phyloP scores from a whole-genome alignment of 192 early-diverging fungal genomes.

The Linnemannia schmuckeri region DNA sequence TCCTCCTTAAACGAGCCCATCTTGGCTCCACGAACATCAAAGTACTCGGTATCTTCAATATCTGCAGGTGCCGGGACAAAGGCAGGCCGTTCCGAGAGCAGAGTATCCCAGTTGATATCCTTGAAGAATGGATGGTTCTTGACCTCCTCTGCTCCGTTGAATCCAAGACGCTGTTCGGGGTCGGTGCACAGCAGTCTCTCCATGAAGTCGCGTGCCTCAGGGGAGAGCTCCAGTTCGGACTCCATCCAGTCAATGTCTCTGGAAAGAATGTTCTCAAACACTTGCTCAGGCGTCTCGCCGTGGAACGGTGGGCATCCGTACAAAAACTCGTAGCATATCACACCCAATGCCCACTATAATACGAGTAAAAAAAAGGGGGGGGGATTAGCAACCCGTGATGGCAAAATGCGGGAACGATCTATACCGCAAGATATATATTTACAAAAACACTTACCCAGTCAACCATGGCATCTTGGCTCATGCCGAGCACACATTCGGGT shows the following conservation, averaged over 20 bases:
- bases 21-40: constrained; percentile 88
- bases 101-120: constrained; percentile 76
- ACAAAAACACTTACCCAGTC: constrained; percentile 80
- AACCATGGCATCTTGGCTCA: constrained; percentile 85
- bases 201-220: constrained; percentile 85
- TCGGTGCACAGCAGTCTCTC: constrained; percentile 77
- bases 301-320: constrained; percentile 89
- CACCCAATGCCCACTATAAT: constrained; percentile 86
- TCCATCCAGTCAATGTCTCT: constrained; percentile 82
- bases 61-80: constrained; percentile 86
- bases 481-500: constrained; percentile 87
- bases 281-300: constrained; percentile 78
- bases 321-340: constrained; percentile 91
- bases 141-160: constrained; percentile 79
- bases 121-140: constrained; percentile 81
- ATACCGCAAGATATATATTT: not conserved
- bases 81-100: constrained; percentile 72
- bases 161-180: constrained; percentile 75
- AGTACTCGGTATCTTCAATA: constrained; percentile 93
- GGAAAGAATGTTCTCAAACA: constrained; percentile 88
- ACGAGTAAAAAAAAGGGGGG: constrained; percentile 17
- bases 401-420: not conserved
- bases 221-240: constrained; percentile 75
- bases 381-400: not conserved
- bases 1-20: constrained; percentile 63